Base-by-base conservation (phyloP, 768 basidiomycete species). In the Fistulinella prunicolor region DNA sequence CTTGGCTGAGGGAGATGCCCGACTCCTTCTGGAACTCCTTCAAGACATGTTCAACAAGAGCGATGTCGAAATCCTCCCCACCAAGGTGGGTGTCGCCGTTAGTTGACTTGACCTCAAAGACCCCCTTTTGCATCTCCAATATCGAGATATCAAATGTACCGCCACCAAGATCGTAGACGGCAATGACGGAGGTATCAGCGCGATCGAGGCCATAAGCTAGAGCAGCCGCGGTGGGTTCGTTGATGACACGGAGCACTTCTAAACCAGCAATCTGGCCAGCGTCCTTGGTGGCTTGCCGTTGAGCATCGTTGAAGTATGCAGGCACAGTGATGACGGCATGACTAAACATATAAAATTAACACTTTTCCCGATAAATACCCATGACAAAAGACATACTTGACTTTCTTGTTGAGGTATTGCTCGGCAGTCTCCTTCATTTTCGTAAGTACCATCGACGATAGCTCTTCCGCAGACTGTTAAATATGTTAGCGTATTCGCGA, bases 101-200 rank as follows among this genome's bases (percentile, higher is more conserved):
- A 46, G 96, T 99, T 1, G 96, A 97, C 77, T 98, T 99, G 66
- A 99, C 96, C 71, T 98, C 96, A 70, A 98, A 99, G 9, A 99
- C 94, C 60, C 95, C 96, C 71, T 96, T 94, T 71, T 97, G 93
- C 93, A 98, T 98, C 74, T 97, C 94, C 47, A 99, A 78, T 58
- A 99, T 94, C 23, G 96, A 99, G 63, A 99, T 93, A 92, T 98
- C 95, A 70, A 98, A 98, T 20, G 95, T 97, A 47, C 95, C 95
- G 60, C 95, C 95, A 58, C 95, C 95, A 26, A 98, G 80, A 77
- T 99, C 96, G 67, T 98, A 99, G 49, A 99, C 96, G 36, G 96
- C 96, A 58, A 99, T 94, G 65, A 96, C 77, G 10, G 89, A 89
- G 38, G 89, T 85, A 40, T 84, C 76, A 0, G 66, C 52, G 40